phyloP scores from a whole-genome alignment of 192 early-diverging fungal genomes.

The Coemansia sp. region DNA sequence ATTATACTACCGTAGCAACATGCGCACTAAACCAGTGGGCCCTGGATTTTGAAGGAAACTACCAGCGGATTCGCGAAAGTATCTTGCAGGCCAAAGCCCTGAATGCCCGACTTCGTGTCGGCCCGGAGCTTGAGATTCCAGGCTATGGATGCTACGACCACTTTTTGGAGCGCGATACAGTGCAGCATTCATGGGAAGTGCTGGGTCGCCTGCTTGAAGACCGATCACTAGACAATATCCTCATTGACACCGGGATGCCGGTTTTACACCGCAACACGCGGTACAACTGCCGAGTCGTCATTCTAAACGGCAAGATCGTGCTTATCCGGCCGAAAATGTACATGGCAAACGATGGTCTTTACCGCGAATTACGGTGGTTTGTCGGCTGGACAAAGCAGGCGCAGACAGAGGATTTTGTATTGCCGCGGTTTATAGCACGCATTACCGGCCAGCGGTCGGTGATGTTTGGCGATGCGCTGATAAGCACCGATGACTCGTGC shows the following conservation, averaged over 20 bases:
- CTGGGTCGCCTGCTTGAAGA: constrained; percentile 69
- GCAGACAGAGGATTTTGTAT: constrained; percentile 68
- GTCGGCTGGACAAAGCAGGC: constrained; percentile 71
- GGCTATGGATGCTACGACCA: constrained; percentile 99
- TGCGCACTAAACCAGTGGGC: constrained; percentile 94
- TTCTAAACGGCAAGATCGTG: constrained; percentile 76
- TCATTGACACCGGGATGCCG: constrained; percentile 96
- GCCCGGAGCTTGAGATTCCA: constrained; percentile 94
- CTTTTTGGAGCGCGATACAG: constrained; percentile 94
- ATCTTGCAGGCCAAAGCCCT: constrained; percentile 76
- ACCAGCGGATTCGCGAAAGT: constrained; percentile 78
- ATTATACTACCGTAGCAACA: constrained; percentile 71
- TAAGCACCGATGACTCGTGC: constrained; percentile 79
- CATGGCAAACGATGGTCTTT: constrained; percentile 97
- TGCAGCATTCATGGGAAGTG: constrained; percentile 92
- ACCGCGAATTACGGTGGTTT: constrained; percentile 96
- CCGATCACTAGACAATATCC: constrained; percentile 68
- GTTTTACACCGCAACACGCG: constrained; percentile 85
- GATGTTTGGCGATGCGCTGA: constrained; percentile 88
- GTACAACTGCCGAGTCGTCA: constrained; percentile 96
- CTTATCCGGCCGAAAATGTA: constrained; percentile 96
- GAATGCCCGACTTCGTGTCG: constrained; percentile 82
- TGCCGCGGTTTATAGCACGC: constrained; percentile 78
- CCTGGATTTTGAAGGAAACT: constrained; percentile 94
- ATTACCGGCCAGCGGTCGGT: constrained; percentile 77